phyloP scores from a whole-genome alignment of 257 asterid species.

The Nicotiana otophora region DNA sequence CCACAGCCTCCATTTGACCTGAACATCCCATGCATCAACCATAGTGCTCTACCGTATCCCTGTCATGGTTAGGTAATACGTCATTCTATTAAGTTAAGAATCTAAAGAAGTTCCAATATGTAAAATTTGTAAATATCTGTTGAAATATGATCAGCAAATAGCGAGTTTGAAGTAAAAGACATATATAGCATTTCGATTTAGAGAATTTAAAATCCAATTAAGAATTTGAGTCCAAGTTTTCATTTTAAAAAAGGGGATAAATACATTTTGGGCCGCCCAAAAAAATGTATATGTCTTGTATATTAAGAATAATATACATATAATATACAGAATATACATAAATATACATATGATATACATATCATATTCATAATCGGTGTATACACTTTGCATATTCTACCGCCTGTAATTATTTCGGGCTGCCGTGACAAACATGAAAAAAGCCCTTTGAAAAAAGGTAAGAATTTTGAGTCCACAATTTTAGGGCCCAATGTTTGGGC shows the following conservation, averaged over 20 bases:
- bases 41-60: conserved; percentile 83
- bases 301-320: too few relatives aligned
- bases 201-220: neutral
- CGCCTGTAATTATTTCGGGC: too few relatives aligned
- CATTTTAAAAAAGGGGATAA: too few relatives aligned
- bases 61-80: conserved; percentile 14
- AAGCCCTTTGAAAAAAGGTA: too few relatives aligned
- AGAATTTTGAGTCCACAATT: neutral
- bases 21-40: conserved; percentile 92
- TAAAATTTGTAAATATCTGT: neutral
- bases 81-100: neutral
- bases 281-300: too few relatives aligned
- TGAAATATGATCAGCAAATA: neutral
- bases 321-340: too few relatives aligned
- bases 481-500: neutral
- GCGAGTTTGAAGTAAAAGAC: neutral
- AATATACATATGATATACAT: too few relatives aligned
- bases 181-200: neutral
- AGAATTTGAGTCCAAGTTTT: neutral
- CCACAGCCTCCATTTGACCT: conserved; percentile 80
- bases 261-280: neutral
- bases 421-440: too few relatives aligned
- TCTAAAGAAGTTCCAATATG: neutral
- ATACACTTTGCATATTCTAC: too few relatives aligned
- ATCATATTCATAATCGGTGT: too few relatives aligned